phyloP scores from a whole-genome alignment of 148 eudicot genomes.

The Silene uniflora region DNA sequence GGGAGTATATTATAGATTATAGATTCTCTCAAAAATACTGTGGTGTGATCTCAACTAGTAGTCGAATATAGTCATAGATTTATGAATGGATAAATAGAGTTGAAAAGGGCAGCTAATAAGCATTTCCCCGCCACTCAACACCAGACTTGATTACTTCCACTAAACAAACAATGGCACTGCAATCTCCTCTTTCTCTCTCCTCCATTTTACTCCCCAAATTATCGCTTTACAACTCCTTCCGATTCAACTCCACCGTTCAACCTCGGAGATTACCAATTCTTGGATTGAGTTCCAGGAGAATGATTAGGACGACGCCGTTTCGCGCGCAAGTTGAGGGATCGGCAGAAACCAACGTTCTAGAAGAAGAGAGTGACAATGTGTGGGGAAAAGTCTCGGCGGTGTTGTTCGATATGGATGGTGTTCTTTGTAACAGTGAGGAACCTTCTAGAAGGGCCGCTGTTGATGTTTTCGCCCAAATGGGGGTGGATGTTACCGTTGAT shows the following conservation, averaged over 20 bases:
- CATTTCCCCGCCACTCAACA: slow-evolving; percentile 10
- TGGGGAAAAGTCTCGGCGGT: slow-evolving; percentile 98
- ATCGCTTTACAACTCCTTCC: not conserved
- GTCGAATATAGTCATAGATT: too few relatives aligned
- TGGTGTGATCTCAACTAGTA: too few relatives aligned
- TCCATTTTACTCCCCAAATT: slow-evolving; percentile 7
- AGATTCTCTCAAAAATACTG: too few relatives aligned
- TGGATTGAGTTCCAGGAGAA: slow-evolving; percentile 6
- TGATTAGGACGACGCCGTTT: slow-evolving; percentile 22
- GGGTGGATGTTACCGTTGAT: slow-evolving; percentile 66
- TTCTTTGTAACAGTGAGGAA: slow-evolving; percentile 89
- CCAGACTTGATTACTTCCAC: not conserved
- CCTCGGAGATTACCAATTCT: not conserved
- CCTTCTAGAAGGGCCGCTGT: slow-evolving; percentile 78
- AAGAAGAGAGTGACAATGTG: slow-evolving; percentile 21
- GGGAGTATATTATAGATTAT: too few relatives aligned
- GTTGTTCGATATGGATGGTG: slow-evolving; percentile 97
- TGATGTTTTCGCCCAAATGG: slow-evolving; percentile 82
- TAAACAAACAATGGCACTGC: slow-evolving; percentile 27
- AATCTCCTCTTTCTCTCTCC: slow-evolving; percentile 22
- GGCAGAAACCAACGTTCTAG: slow-evolving; percentile 31
- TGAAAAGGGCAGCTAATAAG: not conserved
- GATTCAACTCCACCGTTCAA: slow-evolving; percentile 10
- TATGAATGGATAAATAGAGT: not conserved
- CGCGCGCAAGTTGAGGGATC: slow-evolving; percentile 45